Conservation (phyloP, 768 basidiomycete genomes). For the Tylopilus vinaceipallidus region DNA sequence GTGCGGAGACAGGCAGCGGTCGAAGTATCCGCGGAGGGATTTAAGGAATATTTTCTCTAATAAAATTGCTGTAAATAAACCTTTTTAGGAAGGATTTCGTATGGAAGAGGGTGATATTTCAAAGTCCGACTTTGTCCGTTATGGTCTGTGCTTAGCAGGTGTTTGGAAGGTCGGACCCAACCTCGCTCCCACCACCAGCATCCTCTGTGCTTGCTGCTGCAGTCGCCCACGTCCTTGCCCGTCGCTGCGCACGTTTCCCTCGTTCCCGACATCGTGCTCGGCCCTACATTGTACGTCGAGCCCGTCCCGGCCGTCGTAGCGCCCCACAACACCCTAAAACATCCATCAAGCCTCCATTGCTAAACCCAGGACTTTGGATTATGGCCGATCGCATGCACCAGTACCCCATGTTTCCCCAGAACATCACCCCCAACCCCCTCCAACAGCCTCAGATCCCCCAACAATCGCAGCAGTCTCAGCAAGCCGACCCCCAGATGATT, state of each 20-base stretch:
- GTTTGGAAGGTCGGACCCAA: conserved; percentile 44
- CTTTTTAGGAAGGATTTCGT: conserved; percentile 12
- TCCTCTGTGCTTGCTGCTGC: conserved; percentile 34
- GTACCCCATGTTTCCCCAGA: conserved; percentile 53
- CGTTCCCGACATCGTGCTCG: conserved; percentile 26
- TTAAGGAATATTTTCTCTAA: conserved; percentile 14
- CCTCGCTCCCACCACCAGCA: conserved; percentile 60
- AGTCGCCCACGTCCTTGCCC: conserved; percentile 39
- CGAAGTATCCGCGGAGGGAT: conserved; percentile 10
- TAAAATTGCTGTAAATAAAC: conserved; percentile 16
- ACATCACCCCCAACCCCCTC: conserved; percentile 44
- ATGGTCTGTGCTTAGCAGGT: conserved; percentile 39
- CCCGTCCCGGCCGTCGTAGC: conserved; percentile 26
- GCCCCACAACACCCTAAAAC: conserved; percentile 28
- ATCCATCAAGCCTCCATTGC: conserved; percentile 27
- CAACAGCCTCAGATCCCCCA: conserved; percentile 43
- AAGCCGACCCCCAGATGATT: conserved; percentile 37
- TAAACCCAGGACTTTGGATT: conserved; percentile 34
- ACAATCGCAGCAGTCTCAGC: conserved; percentile 45
- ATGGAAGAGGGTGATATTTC: conserved; percentile 23
- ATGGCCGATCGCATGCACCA: conserved; percentile 63
- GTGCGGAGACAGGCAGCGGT: background rate
- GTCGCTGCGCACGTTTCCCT: conserved; percentile 45
- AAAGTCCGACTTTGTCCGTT: conserved; percentile 36
- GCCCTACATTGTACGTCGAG: conserved; percentile 20